Conservation (phyloP, 345 rosid genomes). For the Acer saccharum region DNA sequence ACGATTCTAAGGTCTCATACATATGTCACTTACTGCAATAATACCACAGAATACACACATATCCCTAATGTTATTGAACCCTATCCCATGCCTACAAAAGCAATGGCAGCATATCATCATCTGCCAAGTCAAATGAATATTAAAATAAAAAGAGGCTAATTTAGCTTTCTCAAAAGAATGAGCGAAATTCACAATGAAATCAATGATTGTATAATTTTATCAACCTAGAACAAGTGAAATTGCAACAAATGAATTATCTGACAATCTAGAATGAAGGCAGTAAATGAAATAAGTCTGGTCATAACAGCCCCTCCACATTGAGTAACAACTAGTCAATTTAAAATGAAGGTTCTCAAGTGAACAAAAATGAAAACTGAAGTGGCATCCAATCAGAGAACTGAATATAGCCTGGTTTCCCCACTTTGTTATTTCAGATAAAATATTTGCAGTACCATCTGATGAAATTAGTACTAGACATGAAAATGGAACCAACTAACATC, state of each 20-base stretch:
- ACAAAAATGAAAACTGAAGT: background rate
- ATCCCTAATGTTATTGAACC: background rate
- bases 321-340: background rate
- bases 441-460: background rate
- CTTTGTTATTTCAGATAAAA: background rate
- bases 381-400: background rate
- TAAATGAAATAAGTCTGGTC: conserved; percentile 2
- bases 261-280: background rate
- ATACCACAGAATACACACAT: background rate
- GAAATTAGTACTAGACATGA: conserved; percentile 8
- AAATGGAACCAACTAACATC: background rate
- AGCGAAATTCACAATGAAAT: background rate
- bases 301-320: background rate
- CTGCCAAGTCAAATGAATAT: background rate
- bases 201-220: background rate
- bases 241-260: background rate
- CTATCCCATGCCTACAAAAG: background rate
- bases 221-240: background rate
- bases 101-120: background rate
- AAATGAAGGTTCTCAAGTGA: background rate
- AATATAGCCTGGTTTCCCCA: background rate
- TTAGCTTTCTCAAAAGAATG: background rate
- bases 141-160: background rate
- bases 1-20: background rate
- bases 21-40: background rate